A percentile compares a stretch with the other conserved stretches of the same genome.
These are phyloP conservation scores for Trichoderma atrobrunneum DNA, from an alignment of 2,329 filamentous ascomycete species.

Conservation along the genomic window DNA sequence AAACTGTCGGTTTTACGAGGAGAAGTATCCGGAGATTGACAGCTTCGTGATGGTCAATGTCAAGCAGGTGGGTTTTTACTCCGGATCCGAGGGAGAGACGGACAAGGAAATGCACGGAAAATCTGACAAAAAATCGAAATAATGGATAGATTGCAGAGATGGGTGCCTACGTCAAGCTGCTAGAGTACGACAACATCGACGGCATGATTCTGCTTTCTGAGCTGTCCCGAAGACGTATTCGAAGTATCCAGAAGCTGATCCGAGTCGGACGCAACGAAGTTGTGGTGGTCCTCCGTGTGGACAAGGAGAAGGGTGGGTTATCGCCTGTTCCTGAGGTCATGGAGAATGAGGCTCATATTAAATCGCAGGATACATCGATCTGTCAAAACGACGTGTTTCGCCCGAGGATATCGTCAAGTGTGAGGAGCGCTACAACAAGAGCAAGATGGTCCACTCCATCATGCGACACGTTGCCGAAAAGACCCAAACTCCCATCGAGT, in stretches of 20 bases:
- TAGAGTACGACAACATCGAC: conserved; percentile 99
- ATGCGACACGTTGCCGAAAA: conserved; percentile 99
- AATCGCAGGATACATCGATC: conserved; percentile 77
- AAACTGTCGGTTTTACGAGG: conserved; percentile 96
- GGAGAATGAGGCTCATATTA: conserved; percentile 20
- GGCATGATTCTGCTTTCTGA: conserved; percentile 99
- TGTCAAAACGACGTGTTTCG: conserved; percentile 96
- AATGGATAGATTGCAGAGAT: conserved; percentile 85
- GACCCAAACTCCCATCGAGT: conserved; percentile 89
- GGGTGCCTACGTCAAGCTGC: conserved; percentile 98
- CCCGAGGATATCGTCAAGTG: conserved; percentile 98
- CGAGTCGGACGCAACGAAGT: conserved; percentile 97
- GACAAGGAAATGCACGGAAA: not conserved
- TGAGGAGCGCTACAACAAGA: conserved; percentile 99
- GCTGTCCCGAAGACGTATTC: conserved; percentile 94
- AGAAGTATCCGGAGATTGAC: conserved; percentile 93
- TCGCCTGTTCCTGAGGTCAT: not conserved
- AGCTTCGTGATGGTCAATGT: conserved; percentile 99
- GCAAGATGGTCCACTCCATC: conserved; percentile 98
- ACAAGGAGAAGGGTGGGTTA: conserved; percentile 88
- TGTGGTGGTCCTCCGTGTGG: conserved; percentile 95
- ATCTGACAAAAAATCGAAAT: conserved; percentile 16
- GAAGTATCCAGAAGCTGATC: conserved; percentile 98
- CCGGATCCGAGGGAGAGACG: not conserved
- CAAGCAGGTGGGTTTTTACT: conserved; percentile 68